Evolutionary conservation across 78 protist genomes (phyloP), one percentile per base, ranked within the genome.

Genomic region (Protostelium mycophagum): DNA sequence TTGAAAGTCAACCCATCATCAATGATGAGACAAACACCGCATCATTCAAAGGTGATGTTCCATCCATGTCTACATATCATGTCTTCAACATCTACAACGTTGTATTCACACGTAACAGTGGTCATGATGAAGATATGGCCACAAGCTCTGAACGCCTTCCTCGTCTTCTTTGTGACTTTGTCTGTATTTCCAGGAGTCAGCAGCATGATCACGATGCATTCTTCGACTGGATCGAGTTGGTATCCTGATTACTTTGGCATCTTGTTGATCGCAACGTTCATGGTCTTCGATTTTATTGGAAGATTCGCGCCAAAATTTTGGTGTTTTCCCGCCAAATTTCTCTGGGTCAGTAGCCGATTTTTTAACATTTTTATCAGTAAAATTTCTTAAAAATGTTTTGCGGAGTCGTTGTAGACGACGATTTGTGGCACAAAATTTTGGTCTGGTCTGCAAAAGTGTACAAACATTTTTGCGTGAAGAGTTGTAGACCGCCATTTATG

Each of bases 181-280:
- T 92, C 94, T 1, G 29, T 92, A 1, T 92, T 92, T 87, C 94
- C 94, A 9, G 94, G 94, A 86, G 35, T 92, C 37, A 88, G 91
- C 0, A n/a, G 39, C 37, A 1, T 88, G 0, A 39, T 92, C 37
- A 73, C 85, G 83, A 38, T 31, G 28, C 86, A 85, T 0, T 34
- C 63, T 1, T 63, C 83, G n/a, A 37, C 63, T 36, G 37, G 1
- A 29, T 28, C 85, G n/a, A 36, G 84, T 29, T 1, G 86, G 25
- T 5, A 85, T 10, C 28, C 85, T 1, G 87, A 36, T 38, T 92
- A 91, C 91, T 88, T 88, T 51, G 1, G n/a, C 28, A 89, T 89
- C 38, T 0, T 86, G n/a, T 63, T 89, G 36, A 31, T 38, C 34
- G 28, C 87, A 23, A 29, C 34, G 0, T 91, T 91, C 83, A 92